Base-by-base conservation (phyloP, 805 yeast genomes). In the Zygosaccharomyces lentus region DNA sequence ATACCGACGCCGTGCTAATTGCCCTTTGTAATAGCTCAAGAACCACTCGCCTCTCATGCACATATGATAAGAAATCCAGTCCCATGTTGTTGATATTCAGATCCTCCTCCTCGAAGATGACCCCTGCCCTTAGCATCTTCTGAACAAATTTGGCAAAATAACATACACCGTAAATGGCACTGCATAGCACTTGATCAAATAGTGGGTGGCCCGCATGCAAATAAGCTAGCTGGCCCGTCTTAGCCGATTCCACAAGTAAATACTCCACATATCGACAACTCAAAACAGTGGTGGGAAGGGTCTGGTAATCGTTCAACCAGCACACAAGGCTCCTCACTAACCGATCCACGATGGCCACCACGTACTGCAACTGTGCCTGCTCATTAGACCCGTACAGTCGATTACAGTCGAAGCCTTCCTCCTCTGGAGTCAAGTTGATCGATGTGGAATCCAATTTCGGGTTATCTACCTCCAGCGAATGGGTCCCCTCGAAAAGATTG, bases 391-490 rank as follows among this genome's bases (percentile, higher is more conserved):
- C 59, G 31, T 53, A 41, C 2, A 52, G 41, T 4, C 23, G 38
- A 1, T 69, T 57, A 16, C 78, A 64, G 53, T 77, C 78, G 55
- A 78, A 82, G 0, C 57, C 48, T 4, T 71, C 48, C 29, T 81
- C 86, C 2, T 66, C 75, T 1, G 56, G 52, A 0, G 71, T 52
- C 46, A 79, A 62, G 24, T 65, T 57, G n/a, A 86, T 73, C 44
- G 85, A 56, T 1, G 91, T 88, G 0, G 96, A 80, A 61, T 91
- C 99, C 55, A 91, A 71, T 51, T 77, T 78, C 9, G 73, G 70
- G 59, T 87, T 87, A 46, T 80, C 73, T 10, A 83, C 75, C 62
- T 90, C 98, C 49, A 88, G 68, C 0, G 98, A 96, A 53, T 90
- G 82, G 1, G 96, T 86, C 0, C 96, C 95, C 55, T 87, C 88